These are phyloP conservation scores for Hippophae rhamnoides DNA, from an alignment of 306 rosid species.

Conservation along the genomic window DNA sequence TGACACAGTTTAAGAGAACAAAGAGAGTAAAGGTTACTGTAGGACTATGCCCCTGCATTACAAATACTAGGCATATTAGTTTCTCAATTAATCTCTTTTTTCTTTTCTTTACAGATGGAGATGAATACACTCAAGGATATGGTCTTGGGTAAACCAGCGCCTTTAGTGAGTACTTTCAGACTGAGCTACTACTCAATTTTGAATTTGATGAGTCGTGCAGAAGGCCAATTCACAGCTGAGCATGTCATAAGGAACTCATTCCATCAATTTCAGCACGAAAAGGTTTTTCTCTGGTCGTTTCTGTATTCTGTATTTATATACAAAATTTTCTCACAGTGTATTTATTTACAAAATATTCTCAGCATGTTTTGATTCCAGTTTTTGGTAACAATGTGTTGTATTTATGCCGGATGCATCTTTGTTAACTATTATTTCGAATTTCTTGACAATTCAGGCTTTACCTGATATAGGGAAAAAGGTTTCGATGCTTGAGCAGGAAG, in stretches of 20 bases:
- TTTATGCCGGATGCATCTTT: constrained; percentile 15
- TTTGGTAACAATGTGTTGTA: neutral
- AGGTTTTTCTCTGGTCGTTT: constrained; percentile 46
- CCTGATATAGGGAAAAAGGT: constrained; percentile 83
- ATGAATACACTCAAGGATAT: constrained; percentile 85
- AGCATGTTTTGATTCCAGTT: too few relatives aligned
- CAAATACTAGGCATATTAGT: constrained; percentile 1
- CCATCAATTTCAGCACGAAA: constrained; percentile 95
- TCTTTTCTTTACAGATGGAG: constrained; percentile 63
- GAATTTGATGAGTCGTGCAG: constrained; percentile 95
- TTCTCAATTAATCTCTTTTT: constrained; percentile 8
- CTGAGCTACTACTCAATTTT: constrained; percentile 96
- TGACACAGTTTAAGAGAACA: too few relatives aligned
- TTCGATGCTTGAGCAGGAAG: constrained; percentile 80
- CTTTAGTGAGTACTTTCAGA: constrained; percentile 93
- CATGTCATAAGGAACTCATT: constrained; percentile 88
- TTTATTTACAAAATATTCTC: too few relatives aligned
- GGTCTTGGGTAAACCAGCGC: constrained; percentile 98
- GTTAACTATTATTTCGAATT: constrained; percentile 11
- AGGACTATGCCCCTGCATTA: too few relatives aligned
- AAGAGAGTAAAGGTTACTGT: too few relatives aligned
- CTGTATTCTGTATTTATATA: neutral
- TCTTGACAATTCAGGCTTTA: constrained; percentile 49
- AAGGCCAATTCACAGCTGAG: constrained; percentile 96
- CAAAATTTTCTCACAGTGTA: too few relatives aligned